Percentiles rank a stretch among this genome's conserved stretches.
These are phyloP conservation scores for Candida broadrunensis DNA, from an alignment of 805 yeast species.

Conservation along the genomic window DNA sequence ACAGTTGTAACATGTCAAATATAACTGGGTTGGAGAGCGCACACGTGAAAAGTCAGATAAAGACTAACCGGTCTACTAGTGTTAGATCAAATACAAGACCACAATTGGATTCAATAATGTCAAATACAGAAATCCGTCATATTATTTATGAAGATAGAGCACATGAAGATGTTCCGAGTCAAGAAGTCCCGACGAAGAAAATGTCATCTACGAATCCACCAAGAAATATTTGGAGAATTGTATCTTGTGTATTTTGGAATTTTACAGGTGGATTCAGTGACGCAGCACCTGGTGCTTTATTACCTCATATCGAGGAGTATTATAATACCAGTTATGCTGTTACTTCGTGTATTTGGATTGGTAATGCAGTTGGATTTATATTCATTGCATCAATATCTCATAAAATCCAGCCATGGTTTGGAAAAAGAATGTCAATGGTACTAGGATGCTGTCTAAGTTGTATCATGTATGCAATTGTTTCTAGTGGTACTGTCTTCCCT, in stretches of 20 bases:
- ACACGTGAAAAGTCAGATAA: background rate
- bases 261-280: constrained; percentile 47
- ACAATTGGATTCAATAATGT: background rate
- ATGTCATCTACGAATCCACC: constrained; percentile 45
- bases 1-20: too few relatives aligned
- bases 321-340: constrained; percentile 48
- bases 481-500: constrained; percentile 48
- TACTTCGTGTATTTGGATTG: constrained; percentile 59
- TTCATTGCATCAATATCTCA: constrained; percentile 49
- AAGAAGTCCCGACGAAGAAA: constrained; percentile 1
- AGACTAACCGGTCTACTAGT: background rate
- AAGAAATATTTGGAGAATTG: constrained; percentile 39
- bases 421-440: constrained; percentile 36
- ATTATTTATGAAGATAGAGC: background rate
- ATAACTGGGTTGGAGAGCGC: too few relatives aligned
- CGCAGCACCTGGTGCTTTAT: constrained; percentile 60
- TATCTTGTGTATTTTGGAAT: constrained; percentile 39
- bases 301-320: constrained; percentile 50
- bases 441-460: constrained; percentile 34
- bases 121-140: background rate
- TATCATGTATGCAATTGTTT: constrained; percentile 44
- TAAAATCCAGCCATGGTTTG: constrained; percentile 37
- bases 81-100: background rate
- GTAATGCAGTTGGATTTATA: constrained; percentile 56
- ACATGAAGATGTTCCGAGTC: background rate